Evolutionary conservation across 352 stramenopile genomes (phyloP), one percentile per base, ranked within the genome.

Genomic region (Pythium rishiriense): DNA sequence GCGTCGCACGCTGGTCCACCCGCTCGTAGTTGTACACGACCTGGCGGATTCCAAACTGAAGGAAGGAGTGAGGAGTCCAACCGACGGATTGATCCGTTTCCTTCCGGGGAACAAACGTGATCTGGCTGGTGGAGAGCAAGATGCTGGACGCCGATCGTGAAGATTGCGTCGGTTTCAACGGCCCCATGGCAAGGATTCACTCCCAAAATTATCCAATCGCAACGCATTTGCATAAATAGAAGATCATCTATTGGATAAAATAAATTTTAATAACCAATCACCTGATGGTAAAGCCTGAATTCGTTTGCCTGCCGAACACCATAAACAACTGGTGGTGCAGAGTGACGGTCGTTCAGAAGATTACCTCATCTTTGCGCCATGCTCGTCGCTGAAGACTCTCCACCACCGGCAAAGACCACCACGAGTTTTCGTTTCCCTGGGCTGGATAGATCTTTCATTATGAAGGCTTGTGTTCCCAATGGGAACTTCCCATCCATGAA

Each of bases 21-120:
- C 43, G 25, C 19, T 1, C 42, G 41, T 26, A 1, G 28, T 24
- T 56, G 49, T 56, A 29, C 29, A 19, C 14, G 49, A 50, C 41
- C 12, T 4, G 17, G 54, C 19, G 17, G 54, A 61, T 52, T 61
- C 28, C 54, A 14, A 41, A 61, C 54, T 61, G 53, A 50, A 19
- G 10, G 33, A 39, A 9, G 33, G 33, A 39, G 33, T 9, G 17
- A 14, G 33, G 2, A 14, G 33, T 39, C 33, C 17, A 39, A 39
- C n/a, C n/a, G n/a, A 56, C 28, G 49, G 14, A 8, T 25, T 4
- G 19, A n/a, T 47, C 41, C 5, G 46, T 37, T 52, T n/a, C n/a
- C n/a, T n/a, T n/a, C n/a, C n/a, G n/a, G n/a, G n/a, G n/a, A n/a
- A n/a, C n/a, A n/a, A n/a, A n/a, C n/a, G n/a, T n/a, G n/a, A n/a